Evolutionary conservation across 2,329 filamentous ascomycete genomes (phyloP).

Genomic region (Metarhizium anisopliae): DNA sequence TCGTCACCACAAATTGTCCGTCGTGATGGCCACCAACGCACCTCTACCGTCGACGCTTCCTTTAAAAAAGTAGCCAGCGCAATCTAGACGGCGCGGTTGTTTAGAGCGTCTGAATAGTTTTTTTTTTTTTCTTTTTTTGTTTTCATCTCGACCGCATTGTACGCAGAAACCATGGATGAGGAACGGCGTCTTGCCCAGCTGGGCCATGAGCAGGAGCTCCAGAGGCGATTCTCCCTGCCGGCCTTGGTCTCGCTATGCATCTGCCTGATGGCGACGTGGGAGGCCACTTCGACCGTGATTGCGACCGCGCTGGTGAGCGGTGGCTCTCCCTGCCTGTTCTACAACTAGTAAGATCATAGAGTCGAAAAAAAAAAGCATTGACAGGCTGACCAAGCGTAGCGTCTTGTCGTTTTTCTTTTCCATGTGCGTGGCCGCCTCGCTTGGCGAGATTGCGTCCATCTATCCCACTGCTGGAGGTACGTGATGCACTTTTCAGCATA

Average conservation of each 20-base stretch:
- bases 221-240: conserved; percentile 28
- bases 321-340: conserved; percentile 36
- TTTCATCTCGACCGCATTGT: background rate
- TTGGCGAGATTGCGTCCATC: conserved; percentile 30
- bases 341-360: conserved; percentile 26
- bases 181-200: conserved; percentile 16
- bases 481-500: background rate
- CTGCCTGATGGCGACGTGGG: conserved; percentile 43
- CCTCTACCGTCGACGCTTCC: background rate
- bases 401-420: conserved; percentile 32
- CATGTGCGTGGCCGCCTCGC: conserved; percentile 27
- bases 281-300: conserved; percentile 37
- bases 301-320: conserved; percentile 33
- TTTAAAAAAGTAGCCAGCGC: background rate
- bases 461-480: conserved; percentile 25
- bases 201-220: conserved; percentile 21
- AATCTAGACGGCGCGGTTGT: background rate
- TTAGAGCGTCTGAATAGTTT: too few species aligned
- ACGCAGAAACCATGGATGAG: conserved; percentile 8
- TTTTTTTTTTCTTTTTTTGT: too few species aligned
- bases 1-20: background rate
- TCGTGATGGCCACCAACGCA: too few species aligned
- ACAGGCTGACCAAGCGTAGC: conserved; percentile 15
- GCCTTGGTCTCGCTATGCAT: conserved; percentile 34
- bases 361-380: background rate